Percentiles rank a stretch among this genome's conserved stretches.
These are phyloP conservation scores for Venturiaceae sp. DNA, from an alignment of 2,329 filamentous ascomycete genomes.

Conservation along the genomic window DNA sequence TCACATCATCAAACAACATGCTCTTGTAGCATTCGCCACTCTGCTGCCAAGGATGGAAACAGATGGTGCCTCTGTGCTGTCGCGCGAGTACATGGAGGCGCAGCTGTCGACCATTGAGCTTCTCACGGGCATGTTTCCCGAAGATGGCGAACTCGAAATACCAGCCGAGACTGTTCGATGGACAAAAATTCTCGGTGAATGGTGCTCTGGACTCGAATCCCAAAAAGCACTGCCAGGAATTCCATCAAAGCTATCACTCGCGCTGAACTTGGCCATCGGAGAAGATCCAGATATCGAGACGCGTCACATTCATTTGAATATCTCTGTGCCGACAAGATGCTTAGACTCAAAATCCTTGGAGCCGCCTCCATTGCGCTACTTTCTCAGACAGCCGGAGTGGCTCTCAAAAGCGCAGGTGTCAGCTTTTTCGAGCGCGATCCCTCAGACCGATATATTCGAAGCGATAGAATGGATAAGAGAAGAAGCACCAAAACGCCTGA, in stretches of 20 bases:
- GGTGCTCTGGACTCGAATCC: no score
- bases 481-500: constrained; percentile 19
- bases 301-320: constrained; percentile 22
- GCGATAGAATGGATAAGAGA: constrained; percentile 36
- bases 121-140: constrained; percentile 42
- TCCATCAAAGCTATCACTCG: background rate
- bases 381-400: constrained; percentile 41
- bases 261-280: background rate
- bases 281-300: background rate
- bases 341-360: constrained; percentile 17
- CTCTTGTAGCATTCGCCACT: background rate
- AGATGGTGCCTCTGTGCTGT: background rate
- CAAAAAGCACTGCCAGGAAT: background rate
- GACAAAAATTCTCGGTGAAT: background rate
- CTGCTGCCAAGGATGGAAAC: background rate
- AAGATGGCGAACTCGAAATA: constrained; percentile 24
- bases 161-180: background rate
- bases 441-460: constrained; percentile 33
- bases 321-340: constrained; percentile 24
- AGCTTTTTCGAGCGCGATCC: constrained; percentile 28
- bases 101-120: constrained; percentile 33
- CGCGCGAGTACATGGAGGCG: background rate
- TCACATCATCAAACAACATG: background rate
- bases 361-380: constrained; percentile 30
- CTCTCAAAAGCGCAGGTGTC: constrained; percentile 40